Evolutionary conservation across 2,329 filamentous ascomycete genomes (phyloP).

Genomic region (Bimuria novae-zelandiae): DNA sequence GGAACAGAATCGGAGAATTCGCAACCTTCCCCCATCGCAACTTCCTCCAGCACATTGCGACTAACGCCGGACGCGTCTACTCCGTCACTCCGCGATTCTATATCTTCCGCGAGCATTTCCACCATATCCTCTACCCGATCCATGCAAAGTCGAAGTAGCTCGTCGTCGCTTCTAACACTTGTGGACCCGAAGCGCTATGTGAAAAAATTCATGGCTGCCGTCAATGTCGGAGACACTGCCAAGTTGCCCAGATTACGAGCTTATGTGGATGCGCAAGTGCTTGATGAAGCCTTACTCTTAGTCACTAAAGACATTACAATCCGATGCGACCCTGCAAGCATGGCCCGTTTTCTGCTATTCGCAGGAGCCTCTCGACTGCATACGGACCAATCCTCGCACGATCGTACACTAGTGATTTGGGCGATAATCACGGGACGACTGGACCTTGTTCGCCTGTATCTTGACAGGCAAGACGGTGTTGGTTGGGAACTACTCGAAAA

Average conservation of each 20-base stretch:
- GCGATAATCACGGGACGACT: not conserved
- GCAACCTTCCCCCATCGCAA: not conserved
- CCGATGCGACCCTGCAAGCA: not conserved
- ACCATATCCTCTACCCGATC: not conserved
- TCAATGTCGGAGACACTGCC: not conserved
- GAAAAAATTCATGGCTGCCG: not conserved
- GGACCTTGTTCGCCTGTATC: not conserved
- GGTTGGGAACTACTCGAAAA: not conserved
- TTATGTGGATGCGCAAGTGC: not conserved
- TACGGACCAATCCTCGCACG: not conserved
- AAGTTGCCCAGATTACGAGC: not conserved
- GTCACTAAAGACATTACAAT: not conserved
- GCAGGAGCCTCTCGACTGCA: not conserved
- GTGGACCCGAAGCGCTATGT: not conserved
- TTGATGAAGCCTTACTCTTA: not conserved
- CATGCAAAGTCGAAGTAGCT: not conserved
- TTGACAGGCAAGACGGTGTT: not conserved
- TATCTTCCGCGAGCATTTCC: not conserved
- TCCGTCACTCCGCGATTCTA: not conserved
- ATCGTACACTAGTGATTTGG: constrained; percentile 9
- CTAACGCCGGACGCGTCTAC: not conserved
- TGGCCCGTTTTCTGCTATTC: not conserved
- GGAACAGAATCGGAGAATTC: not conserved
- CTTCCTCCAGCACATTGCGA: not conserved
- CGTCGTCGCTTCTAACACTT: not conserved